These are phyloP conservation scores for Colletotrichum godetiae DNA, from an alignment of 2,329 filamentous ascomycete genomes.

Conservation along the genomic window DNA sequence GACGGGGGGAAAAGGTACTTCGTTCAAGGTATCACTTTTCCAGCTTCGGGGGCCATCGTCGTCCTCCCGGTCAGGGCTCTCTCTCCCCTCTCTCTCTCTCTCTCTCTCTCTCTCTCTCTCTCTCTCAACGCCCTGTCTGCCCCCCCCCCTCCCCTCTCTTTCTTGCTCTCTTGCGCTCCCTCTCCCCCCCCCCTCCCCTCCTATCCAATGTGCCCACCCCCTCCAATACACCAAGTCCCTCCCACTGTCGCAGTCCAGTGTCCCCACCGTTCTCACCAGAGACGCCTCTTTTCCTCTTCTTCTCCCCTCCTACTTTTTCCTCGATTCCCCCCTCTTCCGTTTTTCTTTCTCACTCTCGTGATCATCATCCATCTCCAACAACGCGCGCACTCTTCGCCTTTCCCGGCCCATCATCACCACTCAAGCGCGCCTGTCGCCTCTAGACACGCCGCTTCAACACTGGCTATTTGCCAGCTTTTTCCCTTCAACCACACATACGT, in stretches of 20 bases:
- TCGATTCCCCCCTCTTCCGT: conserved; percentile 31
- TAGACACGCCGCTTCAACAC: conserved; percentile 33
- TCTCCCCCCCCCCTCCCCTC: conserved; percentile 18
- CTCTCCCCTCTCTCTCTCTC: conserved; percentile 10
- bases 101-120: not conserved
- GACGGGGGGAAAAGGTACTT: conserved; percentile 10
- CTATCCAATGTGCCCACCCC: conserved; percentile 12
- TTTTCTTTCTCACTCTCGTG: conserved; percentile 28
- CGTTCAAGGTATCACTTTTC: conserved; percentile 3
- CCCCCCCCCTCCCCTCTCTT: not conserved
- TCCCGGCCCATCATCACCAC: conserved; percentile 44
- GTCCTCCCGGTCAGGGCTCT: not conserved
- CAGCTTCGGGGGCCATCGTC: conserved; percentile 26
- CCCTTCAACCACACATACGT: conserved; percentile 36
- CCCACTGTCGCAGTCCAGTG: conserved; percentile 33
- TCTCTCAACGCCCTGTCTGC: not conserved
- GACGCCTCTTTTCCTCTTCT: conserved; percentile 27
- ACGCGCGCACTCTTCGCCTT: conserved; percentile 31
- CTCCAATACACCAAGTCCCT: conserved; percentile 28
- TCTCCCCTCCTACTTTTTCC: conserved; percentile 34
- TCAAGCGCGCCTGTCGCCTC: conserved; percentile 32
- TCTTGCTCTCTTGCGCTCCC: conserved; percentile 3
- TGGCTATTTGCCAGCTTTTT: conserved; percentile 41
- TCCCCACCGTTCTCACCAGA: conserved; percentile 34
- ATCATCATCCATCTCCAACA: conserved; percentile 46